Base-by-base conservation (phyloP, 139 green algal genomes). In the Volvox reticuliferus region DNA sequence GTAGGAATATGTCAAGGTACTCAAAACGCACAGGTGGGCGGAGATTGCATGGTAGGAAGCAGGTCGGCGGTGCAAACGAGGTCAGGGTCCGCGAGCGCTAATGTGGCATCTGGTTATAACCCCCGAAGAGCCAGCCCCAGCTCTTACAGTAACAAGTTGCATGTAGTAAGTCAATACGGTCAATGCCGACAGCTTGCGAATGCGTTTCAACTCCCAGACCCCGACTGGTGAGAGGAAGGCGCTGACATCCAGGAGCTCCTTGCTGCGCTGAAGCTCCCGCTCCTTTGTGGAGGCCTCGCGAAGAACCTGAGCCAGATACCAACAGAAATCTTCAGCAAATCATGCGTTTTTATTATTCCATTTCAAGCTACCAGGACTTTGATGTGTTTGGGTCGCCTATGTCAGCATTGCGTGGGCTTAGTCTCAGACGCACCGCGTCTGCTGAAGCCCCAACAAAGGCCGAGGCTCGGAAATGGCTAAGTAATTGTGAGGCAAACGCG, bases 171-270 rank as follows among this genome's bases (percentile, higher is more conserved):
- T 92, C 1, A 93, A 55, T 0, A 80, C 67, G 24, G 68, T 89
- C 0, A 94, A 87, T 0, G 82, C 79, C 75, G 90, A 94, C n/a
- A 97, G 91, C 91, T 94, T 93, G 5, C 96, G 93, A 17, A 97
- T 88, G 83, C 96, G 93, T 37, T 94, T 93, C 63, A 92, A 82
- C 86, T 98, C 95, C 92, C 95, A 94, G 19, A 95, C 73, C 28
- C 93, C 93, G 33, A 94, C 89, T 0, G 93, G 79, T 26, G 65
- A 79, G 30, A 98, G 81, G 79, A 94, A 97, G 30, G 86, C 33
- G 20, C 76, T 88, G n/a, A 97, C 94, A 87, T 97, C 94, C 17
- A 93, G 76, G n/a, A 89, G 92, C 28, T 88, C 87, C 32, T 83
- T 82, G 1, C 75, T 13, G n/a, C 22, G 62, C 32, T 89, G 80